Evolutionary conservation across 2,329 filamentous ascomycete species (phyloP).

Genomic region (Talaromyces amestolkiae): DNA sequence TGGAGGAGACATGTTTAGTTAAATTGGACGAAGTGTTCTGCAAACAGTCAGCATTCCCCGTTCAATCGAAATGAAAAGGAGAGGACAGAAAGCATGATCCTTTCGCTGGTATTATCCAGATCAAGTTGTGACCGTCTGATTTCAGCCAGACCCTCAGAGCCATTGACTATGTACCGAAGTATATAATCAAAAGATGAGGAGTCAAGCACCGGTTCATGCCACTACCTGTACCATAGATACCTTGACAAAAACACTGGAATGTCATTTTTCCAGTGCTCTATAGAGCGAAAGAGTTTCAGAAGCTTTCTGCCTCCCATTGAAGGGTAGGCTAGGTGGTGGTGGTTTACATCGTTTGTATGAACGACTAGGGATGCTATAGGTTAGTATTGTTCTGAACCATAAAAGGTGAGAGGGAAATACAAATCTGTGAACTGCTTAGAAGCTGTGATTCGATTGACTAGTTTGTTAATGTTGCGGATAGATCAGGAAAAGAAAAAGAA

Average conservation of each 20-base stretch:
- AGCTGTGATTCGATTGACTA: slow-evolving; percentile 1
- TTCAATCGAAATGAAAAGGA: slow-evolving; percentile 26
- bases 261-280: slow-evolving; percentile 25
- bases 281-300: slow-evolving; percentile 38
- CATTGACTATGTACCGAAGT: background rate
- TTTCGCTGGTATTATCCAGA: slow-evolving; percentile 99
- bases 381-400: slow-evolving; percentile 2
- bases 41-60: slow-evolving; percentile 42
- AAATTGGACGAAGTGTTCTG: slow-evolving; percentile 29
- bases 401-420: slow-evolving; percentile 17
- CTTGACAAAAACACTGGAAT: slow-evolving; percentile 40
- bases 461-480: background rate
- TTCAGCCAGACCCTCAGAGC: slow-evolving; percentile 51
- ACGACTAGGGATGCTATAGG: slow-evolving; percentile 8
- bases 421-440: slow-evolving; percentile 5
- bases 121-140: slow-evolving; percentile 95
- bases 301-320: slow-evolving; percentile 34
- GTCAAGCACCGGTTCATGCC: slow-evolving; percentile 67
- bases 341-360: slow-evolving; percentile 27
- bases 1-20: slow-evolving; percentile 71
- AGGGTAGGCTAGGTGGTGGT: slow-evolving; percentile 24
- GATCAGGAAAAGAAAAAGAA: slow-evolving; percentile 18
- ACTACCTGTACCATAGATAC: slow-evolving; percentile 48
- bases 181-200: slow-evolving; percentile 21
- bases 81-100: slow-evolving; percentile 80